These are phyloP conservation scores for Casuarina cunninghamiana DNA, from an alignment of 306 rosid genomes.

Conservation along the genomic window DNA sequence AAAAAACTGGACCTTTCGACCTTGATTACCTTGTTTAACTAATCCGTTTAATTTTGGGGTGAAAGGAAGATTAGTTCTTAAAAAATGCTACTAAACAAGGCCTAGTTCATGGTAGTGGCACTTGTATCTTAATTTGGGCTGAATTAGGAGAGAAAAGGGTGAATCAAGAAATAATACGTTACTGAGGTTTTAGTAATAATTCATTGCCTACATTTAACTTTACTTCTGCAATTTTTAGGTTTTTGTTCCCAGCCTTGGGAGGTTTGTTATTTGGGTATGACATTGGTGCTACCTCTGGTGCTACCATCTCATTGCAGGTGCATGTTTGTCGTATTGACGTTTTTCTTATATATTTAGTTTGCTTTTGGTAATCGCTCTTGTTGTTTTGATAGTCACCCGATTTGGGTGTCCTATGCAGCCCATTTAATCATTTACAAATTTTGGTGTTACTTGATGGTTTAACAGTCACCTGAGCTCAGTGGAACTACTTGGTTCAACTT, in stretches of 20 bases:
- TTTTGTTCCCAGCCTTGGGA: conserved; percentile 93
- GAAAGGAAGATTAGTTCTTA: conserved; percentile 11
- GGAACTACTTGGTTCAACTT: conserved; percentile 83
- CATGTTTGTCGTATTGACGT: not conserved
- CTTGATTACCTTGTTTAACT: not conserved
- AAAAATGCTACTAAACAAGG: not conserved
- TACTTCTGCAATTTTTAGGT: conserved; percentile 48
- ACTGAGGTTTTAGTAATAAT: conserved; percentile 10
- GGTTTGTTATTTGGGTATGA: conserved; percentile 95
- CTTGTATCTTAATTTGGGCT: not conserved
- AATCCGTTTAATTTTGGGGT: not conserved
- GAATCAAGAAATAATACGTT: not conserved
- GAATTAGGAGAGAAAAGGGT: conserved; percentile 3
- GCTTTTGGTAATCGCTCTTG: not conserved
- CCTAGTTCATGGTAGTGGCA: not conserved
- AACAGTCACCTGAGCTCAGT: conserved; percentile 90
- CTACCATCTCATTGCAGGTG: conserved; percentile 85
- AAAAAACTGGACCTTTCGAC: not conserved
- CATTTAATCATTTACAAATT: not conserved
- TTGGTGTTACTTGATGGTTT: conserved; percentile 23
- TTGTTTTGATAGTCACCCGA: not conserved
- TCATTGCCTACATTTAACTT: conserved; percentile 15
- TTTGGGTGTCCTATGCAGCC: not conserved
- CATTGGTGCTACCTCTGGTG: conserved; percentile 97
- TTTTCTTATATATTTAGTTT: conserved; percentile 25